A percentile compares a stretch with the other conserved stretches of the same genome.
These are phyloP conservation scores for Suillus spraguei DNA, from an alignment of 768 basidiomycete species.

Conservation along the genomic window DNA sequence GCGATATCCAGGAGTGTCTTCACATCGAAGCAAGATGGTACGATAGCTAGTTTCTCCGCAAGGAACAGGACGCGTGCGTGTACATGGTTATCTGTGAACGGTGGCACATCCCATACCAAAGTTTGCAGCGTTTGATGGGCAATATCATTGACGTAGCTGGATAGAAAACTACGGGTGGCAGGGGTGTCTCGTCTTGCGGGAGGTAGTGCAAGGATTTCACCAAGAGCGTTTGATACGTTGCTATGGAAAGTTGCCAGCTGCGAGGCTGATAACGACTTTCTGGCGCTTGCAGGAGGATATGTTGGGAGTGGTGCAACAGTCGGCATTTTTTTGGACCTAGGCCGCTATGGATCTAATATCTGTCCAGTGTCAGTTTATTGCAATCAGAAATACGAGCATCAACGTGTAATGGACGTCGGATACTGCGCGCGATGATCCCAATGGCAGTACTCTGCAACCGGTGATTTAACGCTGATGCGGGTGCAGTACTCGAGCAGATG, in stretches of 20 bases:
- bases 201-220: slow-evolving; percentile 49
- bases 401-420: not conserved
- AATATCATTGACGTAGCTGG: slow-evolving; percentile 58
- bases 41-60: slow-evolving; percentile 52
- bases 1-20: slow-evolving; percentile 64
- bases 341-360: not conserved
- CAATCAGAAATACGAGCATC: not conserved
- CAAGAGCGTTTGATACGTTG: slow-evolving; percentile 50
- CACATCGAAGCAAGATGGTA: slow-evolving; percentile 46
- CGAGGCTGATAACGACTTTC: slow-evolving; percentile 52
- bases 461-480: not conserved
- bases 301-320: slow-evolving; percentile 44
- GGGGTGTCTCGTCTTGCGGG: slow-evolving; percentile 47
- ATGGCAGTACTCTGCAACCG: not conserved
- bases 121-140: slow-evolving; percentile 54
- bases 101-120: slow-evolving; percentile 56
- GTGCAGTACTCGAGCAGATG: no score
- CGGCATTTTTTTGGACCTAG: slow-evolving; percentile 23
- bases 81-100: slow-evolving; percentile 46
- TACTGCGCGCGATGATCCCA: not conserved
- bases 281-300: slow-evolving; percentile 55
- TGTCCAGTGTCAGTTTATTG: not conserved
- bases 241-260: slow-evolving; percentile 51
- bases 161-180: slow-evolving; percentile 50
- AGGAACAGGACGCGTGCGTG: slow-evolving; percentile 53